These are phyloP conservation scores for Quercus engelmannii DNA, from an alignment of 306 rosid genomes.

Conservation along the genomic window DNA sequence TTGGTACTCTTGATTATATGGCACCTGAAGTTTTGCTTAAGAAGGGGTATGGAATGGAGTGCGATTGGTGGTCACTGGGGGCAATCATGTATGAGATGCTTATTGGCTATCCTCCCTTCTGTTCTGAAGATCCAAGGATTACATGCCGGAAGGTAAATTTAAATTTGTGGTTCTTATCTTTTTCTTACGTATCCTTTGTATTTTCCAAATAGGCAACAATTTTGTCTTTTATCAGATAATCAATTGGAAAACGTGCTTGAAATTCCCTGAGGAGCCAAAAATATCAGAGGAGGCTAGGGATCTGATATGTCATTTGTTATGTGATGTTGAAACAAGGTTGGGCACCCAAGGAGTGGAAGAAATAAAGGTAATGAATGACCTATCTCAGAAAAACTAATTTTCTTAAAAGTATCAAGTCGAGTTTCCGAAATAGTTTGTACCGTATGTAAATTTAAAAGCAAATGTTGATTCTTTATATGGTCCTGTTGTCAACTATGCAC, in stretches of 20 bases:
- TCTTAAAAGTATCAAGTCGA: conserved; percentile 4
- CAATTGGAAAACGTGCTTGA: conserved; percentile 94
- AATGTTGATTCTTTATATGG: not conserved
- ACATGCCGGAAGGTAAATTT: conserved; percentile 89
- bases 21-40: conserved; percentile 97
- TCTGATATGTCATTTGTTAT: conserved; percentile 76
- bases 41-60: conserved; percentile 97
- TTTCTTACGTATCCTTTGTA: conserved; percentile 17
- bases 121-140: conserved; percentile 98
- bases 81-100: conserved; percentile 99
- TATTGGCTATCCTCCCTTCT: conserved; percentile 95
- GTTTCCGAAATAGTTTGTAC: not conserved
- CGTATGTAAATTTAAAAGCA: not conserved
- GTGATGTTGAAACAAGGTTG: conserved; percentile 90
- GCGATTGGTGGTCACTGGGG: conserved; percentile 99
- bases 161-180: conserved; percentile 10
- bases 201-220: conserved; percentile 8
- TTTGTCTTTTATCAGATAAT: conserved; percentile 63
- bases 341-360: conserved; percentile 91
- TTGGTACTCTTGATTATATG: conserved; percentile 99
- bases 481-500: not conserved
- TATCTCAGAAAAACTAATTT: conserved; percentile 7
- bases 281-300: conserved; percentile 81
- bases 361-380: conserved; percentile 70
- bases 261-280: conserved; percentile 91